Evolutionary conservation across 2,329 filamentous ascomycete genomes (phyloP).

Genomic region (Tympanopsis confertula): DNA sequence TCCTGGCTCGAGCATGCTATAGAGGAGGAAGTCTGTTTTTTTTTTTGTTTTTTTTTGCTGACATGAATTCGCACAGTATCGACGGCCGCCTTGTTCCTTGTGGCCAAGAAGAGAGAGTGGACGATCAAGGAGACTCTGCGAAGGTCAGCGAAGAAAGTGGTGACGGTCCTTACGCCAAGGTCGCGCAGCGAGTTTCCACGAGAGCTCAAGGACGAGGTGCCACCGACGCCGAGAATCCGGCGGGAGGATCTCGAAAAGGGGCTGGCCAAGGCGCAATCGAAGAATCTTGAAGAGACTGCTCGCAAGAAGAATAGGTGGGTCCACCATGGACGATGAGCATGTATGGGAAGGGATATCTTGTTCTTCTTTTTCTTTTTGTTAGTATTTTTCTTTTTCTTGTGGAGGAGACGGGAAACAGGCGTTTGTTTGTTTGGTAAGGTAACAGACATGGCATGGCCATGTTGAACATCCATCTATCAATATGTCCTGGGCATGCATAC

Average conservation of each 20-base stretch:
- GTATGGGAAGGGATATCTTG: too few species aligned
- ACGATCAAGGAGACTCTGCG: slow-evolving; percentile 62
- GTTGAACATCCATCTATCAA: too few species aligned
- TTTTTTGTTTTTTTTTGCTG: slow-evolving; percentile 7
- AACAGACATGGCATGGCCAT: too few species aligned
- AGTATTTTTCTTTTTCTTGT: too few species aligned
- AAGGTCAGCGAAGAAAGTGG: slow-evolving; percentile 52
- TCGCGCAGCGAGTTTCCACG: slow-evolving; percentile 48
- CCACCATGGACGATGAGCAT: background rate
- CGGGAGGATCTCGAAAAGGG: slow-evolving; percentile 50
- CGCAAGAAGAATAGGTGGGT: background rate
- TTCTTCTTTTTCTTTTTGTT: too few species aligned
- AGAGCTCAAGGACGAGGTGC: slow-evolving; percentile 46
- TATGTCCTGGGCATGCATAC: slow-evolving; percentile 5
- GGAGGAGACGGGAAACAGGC: too few species aligned
- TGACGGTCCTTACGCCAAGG: slow-evolving; percentile 49
- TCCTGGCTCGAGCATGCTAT: too few species aligned
- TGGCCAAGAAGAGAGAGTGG: slow-evolving; percentile 80
- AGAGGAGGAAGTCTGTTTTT: background rate
- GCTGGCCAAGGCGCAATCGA: background rate
- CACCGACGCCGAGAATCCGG: slow-evolving; percentile 42
- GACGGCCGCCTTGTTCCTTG: slow-evolving; percentile 59
- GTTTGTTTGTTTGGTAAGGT: too few species aligned
- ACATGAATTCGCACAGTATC: slow-evolving; percentile 32
- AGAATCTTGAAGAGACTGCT: background rate